Percentiles rank a stretch among this genome's conserved stretches.
Conservation (phyloP, 2,329 filamentous ascomycete genomes). For the Dryadomyces sulphureus region DNA sequence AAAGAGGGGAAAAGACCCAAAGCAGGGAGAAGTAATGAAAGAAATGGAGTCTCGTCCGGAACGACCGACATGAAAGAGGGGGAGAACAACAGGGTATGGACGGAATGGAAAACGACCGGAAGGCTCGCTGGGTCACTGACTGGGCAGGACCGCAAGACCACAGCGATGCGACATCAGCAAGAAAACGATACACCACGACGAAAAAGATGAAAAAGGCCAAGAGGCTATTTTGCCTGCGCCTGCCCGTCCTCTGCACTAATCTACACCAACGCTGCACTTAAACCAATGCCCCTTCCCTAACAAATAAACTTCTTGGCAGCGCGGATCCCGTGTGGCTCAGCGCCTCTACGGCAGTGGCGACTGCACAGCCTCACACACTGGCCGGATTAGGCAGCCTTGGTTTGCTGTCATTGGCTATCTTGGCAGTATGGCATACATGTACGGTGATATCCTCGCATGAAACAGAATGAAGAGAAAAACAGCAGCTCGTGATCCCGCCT, state of each 20-base stretch:
- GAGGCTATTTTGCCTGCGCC: too few species aligned
- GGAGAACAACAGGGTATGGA: not conserved
- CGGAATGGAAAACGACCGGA: not conserved
- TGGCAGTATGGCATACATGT: not conserved
- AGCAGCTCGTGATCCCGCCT: too few species aligned
- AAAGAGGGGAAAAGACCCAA: not conserved
- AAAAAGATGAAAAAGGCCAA: slow-evolving; percentile 7
- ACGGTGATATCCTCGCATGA: not conserved
- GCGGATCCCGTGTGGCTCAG: not conserved
- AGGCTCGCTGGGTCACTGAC: too few species aligned
- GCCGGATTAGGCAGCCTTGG: too few species aligned
- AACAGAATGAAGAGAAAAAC: not conserved
- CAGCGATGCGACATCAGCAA: not conserved
- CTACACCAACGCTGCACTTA: too few species aligned
- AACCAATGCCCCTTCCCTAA: too few species aligned
- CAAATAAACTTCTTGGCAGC: slow-evolving; percentile 2
- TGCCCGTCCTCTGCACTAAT: too few species aligned
- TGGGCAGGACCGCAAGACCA: not conserved
- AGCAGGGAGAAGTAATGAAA: too few species aligned
- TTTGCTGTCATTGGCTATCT: not conserved
- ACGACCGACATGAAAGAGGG: not conserved
- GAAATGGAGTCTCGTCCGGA: too few species aligned
- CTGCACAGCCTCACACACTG: not conserved
- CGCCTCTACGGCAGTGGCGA: not conserved
- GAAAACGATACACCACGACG: not conserved